These are phyloP conservation scores for Venturia carpophila DNA, from an alignment of 2,329 filamentous ascomycete genomes.

Conservation along the genomic window DNA sequence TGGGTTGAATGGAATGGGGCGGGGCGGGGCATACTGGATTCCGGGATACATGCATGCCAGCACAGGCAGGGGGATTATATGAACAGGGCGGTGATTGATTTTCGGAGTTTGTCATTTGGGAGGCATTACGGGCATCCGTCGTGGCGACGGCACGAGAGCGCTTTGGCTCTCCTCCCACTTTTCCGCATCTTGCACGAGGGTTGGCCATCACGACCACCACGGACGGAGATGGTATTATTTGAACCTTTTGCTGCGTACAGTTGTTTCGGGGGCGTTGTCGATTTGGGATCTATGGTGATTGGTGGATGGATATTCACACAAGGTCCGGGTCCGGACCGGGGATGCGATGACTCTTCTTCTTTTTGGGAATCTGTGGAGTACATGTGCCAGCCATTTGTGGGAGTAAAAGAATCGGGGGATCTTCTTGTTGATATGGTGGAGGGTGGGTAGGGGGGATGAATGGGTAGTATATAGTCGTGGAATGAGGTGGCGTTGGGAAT, in stretches of 20 bases:
- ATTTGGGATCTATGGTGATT: background rate
- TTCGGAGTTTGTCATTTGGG: background rate
- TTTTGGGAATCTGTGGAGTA: slow-evolving; percentile 6
- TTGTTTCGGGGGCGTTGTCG: background rate
- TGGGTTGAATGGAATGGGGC: background rate
- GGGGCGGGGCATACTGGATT: background rate
- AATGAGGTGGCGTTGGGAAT: background rate
- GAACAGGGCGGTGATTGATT: background rate
- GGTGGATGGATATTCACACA: background rate
- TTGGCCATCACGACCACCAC: background rate
- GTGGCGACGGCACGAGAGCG: background rate
- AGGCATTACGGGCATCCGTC: background rate
- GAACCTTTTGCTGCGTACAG: background rate
- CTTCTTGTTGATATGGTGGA: background rate
- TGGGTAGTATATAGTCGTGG: background rate
- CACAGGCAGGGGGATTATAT: background rate
- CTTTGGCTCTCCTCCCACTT: background rate
- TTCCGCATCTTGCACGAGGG: background rate
- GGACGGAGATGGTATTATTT: background rate
- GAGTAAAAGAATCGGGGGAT: background rate
- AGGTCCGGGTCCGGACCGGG: background rate
- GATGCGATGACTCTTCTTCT: background rate
- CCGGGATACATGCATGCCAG: background rate
- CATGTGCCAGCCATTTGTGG: slow-evolving; percentile 10
- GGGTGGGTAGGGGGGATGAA: too few species aligned